A percentile compares a stretch with the other conserved stretches of the same genome.
Conservation (phyloP, 805 yeast genomes). For the Torulaspora indica region DNA sequence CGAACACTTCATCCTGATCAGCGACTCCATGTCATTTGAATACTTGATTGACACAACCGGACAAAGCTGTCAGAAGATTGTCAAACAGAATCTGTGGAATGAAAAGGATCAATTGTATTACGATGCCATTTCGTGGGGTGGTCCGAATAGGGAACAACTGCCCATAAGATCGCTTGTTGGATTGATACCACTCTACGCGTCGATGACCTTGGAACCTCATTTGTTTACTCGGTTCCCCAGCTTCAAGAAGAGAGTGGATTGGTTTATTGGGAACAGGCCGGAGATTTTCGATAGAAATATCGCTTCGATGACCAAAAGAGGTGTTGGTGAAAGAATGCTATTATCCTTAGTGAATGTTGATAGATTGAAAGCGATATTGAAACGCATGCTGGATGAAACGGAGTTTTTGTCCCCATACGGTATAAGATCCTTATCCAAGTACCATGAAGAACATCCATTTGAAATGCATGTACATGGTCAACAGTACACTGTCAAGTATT, state of each 20-base stretch:
- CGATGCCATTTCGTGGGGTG: slow-evolving; percentile 84
- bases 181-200: slow-evolving; percentile 84
- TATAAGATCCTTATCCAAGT: slow-evolving; percentile 81
- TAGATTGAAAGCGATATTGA: slow-evolving; percentile 66
- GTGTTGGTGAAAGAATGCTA: slow-evolving; percentile 76
- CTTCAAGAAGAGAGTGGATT: slow-evolving; percentile 73
- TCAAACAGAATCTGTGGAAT: slow-evolving; percentile 76
- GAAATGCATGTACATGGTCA: slow-evolving; percentile 78
- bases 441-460: slow-evolving; percentile 79
- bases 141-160: slow-evolving; percentile 58
- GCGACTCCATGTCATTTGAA: slow-evolving; percentile 85
- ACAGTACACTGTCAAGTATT: slow-evolving; percentile 62
- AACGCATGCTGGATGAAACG: slow-evolving; percentile 75
- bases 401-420: slow-evolving; percentile 85
- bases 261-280: slow-evolving; percentile 72
- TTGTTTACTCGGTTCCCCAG: slow-evolving; percentile 70
- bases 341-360: slow-evolving; percentile 78
- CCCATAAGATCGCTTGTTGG: slow-evolving; percentile 91
- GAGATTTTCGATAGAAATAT: slow-evolving; percentile 74
- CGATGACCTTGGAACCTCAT: slow-evolving; percentile 82
- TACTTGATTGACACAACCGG: slow-evolving; percentile 31
- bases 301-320: slow-evolving; percentile 74
- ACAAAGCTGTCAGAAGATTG: slow-evolving; percentile 39
- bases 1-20: slow-evolving; percentile 85
- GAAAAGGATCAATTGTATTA: slow-evolving; percentile 84